phyloP scores from a whole-genome alignment of 306 rosid species.

The Begonia masoniana region DNA sequence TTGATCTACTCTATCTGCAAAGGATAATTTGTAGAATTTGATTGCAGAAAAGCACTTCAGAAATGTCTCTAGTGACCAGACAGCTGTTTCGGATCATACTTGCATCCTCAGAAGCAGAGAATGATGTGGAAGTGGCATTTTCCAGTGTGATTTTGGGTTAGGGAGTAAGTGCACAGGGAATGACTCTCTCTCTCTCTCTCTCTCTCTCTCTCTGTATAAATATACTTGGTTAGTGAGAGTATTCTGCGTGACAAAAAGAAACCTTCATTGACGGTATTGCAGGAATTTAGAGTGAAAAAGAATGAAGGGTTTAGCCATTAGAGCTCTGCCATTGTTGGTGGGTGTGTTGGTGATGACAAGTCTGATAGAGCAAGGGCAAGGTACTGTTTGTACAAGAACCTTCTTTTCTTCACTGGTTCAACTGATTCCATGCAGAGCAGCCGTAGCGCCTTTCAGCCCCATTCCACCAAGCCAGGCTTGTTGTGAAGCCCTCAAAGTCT shows the following conservation, averaged over 20 bases:
- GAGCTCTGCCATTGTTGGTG: slow-evolving; percentile 19
- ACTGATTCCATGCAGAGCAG: slow-evolving; percentile 74
- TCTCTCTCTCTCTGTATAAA: background rate
- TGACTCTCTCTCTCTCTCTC: slow-evolving; percentile 18
- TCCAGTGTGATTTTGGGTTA: slow-evolving; percentile 32
- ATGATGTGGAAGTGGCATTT: slow-evolving; percentile 16
- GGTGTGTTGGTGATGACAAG: slow-evolving; percentile 14
- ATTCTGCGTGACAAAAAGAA: background rate
- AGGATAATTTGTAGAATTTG: too few relatives aligned
- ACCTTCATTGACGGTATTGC: background rate
- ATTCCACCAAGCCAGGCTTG: slow-evolving; percentile 11
- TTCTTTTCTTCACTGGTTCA: slow-evolving; percentile 69
- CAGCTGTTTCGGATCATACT: background rate
- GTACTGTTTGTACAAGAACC: slow-evolving; percentile 41
- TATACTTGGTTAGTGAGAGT: background rate
- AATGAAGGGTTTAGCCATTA: slow-evolving; percentile 17
- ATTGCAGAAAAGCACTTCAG: too few relatives aligned
- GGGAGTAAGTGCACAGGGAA: slow-evolving; percentile 22
- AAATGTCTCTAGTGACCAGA: too few relatives aligned
- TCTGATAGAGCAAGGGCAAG: slow-evolving; percentile 27
- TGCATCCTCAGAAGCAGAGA: background rate
- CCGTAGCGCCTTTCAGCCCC: slow-evolving; percentile 76
- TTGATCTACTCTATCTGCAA: too few relatives aligned
- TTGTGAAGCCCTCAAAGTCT: slow-evolving; percentile 4
- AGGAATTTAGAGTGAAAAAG: background rate